A percentile compares a stretch with the other conserved stretches of the same genome.
These are phyloP conservation scores for Verticillium dahliae DNA, from an alignment of 2,329 filamentous ascomycete species.

Conservation along the genomic window DNA sequence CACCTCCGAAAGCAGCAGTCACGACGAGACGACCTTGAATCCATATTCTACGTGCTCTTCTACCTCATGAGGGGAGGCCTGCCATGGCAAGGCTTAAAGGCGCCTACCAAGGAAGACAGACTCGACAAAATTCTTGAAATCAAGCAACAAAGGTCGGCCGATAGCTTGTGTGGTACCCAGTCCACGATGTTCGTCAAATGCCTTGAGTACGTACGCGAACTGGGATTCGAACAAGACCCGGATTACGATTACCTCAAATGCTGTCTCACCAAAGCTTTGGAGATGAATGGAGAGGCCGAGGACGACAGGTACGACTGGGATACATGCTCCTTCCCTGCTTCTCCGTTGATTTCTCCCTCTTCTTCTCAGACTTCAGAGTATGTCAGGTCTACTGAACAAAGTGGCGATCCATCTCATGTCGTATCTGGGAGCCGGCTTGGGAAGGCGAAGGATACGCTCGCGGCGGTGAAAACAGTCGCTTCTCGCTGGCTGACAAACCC, in stretches of 20 bases:
- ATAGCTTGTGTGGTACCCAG: conserved; percentile 93
- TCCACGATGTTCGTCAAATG: conserved; percentile 98
- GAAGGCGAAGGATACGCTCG: no score
- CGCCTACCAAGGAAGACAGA: conserved; percentile 84
- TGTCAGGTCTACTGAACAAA: no score
- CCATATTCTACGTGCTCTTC: conserved; percentile 69
- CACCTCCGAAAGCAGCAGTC: conserved; percentile 95
- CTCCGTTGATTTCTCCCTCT: no score
- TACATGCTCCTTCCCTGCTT: no score
- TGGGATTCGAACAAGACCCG: conserved; percentile 95
- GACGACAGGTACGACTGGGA: conserved; percentile 97
- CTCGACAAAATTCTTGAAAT: conserved; percentile 99
- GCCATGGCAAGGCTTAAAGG: conserved; percentile 68
- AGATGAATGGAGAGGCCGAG: conserved; percentile 89
- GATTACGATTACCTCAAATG: conserved; percentile 98
- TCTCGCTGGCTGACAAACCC: no score
- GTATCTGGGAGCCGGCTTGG: no score
- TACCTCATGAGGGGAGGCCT: conserved; percentile 67
- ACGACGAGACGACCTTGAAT: conserved; percentile 90
- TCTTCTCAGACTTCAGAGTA: no score
- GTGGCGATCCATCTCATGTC: no score
- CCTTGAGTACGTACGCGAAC: conserved; percentile 90
- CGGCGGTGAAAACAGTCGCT: no score
- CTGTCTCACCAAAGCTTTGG: conserved; percentile 90
- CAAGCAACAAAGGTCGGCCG: conserved; percentile 96